Evolutionary conservation across 1,284 basidiomycete species (phyloP), one percentile per base, ranked within the genome.

Genomic region (Baeospora myosura): DNA sequence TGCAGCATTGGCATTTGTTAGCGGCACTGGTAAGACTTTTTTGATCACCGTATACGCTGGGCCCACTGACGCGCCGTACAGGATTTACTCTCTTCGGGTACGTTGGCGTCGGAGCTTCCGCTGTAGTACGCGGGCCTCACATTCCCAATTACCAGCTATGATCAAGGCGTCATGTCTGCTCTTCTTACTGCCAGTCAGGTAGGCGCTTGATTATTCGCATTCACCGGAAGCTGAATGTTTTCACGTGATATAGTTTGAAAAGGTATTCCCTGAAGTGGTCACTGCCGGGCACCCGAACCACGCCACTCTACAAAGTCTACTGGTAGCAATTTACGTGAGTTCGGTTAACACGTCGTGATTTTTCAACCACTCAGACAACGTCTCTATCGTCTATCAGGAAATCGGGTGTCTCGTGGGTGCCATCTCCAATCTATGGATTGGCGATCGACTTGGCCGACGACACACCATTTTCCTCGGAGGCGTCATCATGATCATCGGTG

Each of bases 401-500:
- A n/a, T n/a, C n/a, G 83, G 80, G 5, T 84, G 81, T 18, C 66
- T 84, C 41, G 45, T 76, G 18, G 81, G 82, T 18, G 71, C 81
- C 1, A 68, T 84, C 18, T 56, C 69, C 14, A 80, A 81, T 25
- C 73, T 74, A 3, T 64, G 68, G 36, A 67, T 87, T 24, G 81
- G 78, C 16, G 84, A 87, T 54, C 57, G 61, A 21, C 56, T 86
- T 20, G 85, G 85, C 26, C 74, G 81, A 42, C 84, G 78, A 60
- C 72, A 65, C 40, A 78, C 74, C 8, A 67, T 85, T 53, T 78
- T 83, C 42, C 47, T 81, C 12, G 67, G 76, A 39, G 81, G 79
- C 40, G 55, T 78, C 34, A 69, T 88, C 45, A 88, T 84, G 83
- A 66, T 86, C 31, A 64, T 87, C 39, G 85, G 85, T 3, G 75